Conservation (phyloP, 1,284 basidiomycete species). For the Ceratobasidium papillatum region DNA sequence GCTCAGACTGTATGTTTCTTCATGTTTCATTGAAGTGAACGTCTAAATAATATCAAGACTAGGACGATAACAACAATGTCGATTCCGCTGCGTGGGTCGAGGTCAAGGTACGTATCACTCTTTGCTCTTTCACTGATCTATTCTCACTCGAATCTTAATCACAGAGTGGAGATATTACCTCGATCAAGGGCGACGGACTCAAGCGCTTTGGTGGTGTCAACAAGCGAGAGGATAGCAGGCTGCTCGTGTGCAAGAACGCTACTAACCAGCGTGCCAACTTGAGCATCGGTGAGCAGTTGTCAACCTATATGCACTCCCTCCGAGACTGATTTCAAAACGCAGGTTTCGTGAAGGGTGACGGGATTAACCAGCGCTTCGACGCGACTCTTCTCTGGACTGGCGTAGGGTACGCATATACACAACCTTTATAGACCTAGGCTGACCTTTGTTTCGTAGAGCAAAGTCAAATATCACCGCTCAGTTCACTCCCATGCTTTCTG, state of each 20-base stretch:
- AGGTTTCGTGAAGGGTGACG: slow-evolving; percentile 37
- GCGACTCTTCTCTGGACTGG: slow-evolving; percentile 22
- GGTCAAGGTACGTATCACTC: not conserved
- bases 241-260: slow-evolving; percentile 31
- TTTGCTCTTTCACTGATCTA: too few species aligned
- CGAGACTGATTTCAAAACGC: not conserved
- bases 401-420: slow-evolving; percentile 6
- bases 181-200: not conserved
- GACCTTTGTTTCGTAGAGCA: not conserved
- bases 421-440: not conserved
- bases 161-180: slow-evolving; percentile 12
- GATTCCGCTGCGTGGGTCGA: slow-evolving; percentile 18
- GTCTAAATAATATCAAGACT: not conserved
- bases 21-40: not conserved
- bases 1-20: slow-evolving; percentile 4
- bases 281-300: slow-evolving; percentile 13
- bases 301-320: not conserved
- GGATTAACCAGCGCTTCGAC: slow-evolving; percentile 23
- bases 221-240: slow-evolving; percentile 7
- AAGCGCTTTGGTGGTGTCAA: slow-evolving; percentile 9
- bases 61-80: slow-evolving; percentile 18
- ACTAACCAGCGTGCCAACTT: slow-evolving; percentile 11
- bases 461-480: slow-evolving; percentile 29
- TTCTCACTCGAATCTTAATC: not conserved
- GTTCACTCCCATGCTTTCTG: slow-evolving; percentile 20